Evolutionary conservation across 2,329 filamentous ascomycete species (phyloP), one percentile per base, ranked within the genome.

Genomic region (Blastomyces emzantsi): DNA sequence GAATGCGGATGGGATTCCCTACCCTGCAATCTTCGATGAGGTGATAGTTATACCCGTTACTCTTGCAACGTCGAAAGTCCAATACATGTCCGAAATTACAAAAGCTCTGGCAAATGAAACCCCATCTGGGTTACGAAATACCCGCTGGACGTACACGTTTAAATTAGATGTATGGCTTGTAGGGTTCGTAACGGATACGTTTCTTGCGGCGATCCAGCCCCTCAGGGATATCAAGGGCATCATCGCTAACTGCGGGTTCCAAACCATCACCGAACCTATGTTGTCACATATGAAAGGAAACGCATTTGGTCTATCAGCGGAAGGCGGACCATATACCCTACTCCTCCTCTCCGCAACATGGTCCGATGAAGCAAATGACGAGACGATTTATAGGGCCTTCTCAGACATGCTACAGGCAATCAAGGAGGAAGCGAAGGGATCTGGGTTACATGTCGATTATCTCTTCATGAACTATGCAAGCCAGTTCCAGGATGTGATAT

Each of bases 381-480:
- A 66, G 1, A 62, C 56, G 0, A 67, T 77, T 52, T 68, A 72
- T 15, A 54, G 64, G 0, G 67, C 68, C n/a, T 67, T 71, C 11
- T 63, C 69, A 2, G 66, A 66, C 19, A 69, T 76, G 64, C 67
- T 72, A 51, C 61, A 68, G n/a, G 63, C 68, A 47, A 67, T 75
- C 63, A 63, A 67, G 57, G 65, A 70, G 63, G 64, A 71, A 68
- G 70, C 72, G 64, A 68, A 75, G 66, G 63, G 63, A 63, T 64
- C 66, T 30, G 71, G 71, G 0, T 25, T 77, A 7, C 66, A 67
- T 45, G 66, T 70, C 9, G 64, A 71, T 45, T 81, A 73, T 62
- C 65, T 79, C 30, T 81, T 80, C 66, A 77, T 81, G 75, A 81
- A 81, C 67, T 81, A 81, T 65, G 79, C 79, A 3, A 73, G 73